Evolutionary conservation across 495 filamentous ascomycete species (phyloP).

Genomic region (Friedmanniomyces simplex): DNA sequence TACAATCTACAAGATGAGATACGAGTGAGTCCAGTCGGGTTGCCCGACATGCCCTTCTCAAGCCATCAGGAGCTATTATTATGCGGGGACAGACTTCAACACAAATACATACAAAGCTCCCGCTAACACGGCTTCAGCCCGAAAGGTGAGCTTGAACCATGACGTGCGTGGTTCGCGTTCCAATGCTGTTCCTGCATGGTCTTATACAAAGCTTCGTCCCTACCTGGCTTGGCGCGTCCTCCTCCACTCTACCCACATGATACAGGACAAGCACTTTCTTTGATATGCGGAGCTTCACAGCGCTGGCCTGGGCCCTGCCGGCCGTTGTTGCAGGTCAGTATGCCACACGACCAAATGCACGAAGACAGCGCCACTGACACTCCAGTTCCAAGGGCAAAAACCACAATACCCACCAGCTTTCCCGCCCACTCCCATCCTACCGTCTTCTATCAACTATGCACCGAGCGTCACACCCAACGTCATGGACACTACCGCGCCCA

Average conservation of each 20-base stretch:
- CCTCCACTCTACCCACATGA: not conserved
- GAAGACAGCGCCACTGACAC: not conserved
- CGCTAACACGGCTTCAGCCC: not conserved
- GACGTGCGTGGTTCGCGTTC: no score
- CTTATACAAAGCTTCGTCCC: not conserved
- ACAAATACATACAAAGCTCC: no score
- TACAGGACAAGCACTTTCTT: no score
- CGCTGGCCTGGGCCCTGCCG: not conserved
- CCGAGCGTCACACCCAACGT: constrained; percentile 18
- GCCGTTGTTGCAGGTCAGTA: not conserved
- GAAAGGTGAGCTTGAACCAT: not conserved
- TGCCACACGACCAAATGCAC: not conserved
- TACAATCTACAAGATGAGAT: no score
- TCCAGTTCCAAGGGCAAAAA: constrained; percentile 1
- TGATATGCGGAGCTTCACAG: not conserved
- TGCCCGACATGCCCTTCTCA: no score
- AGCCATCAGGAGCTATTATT: no score
- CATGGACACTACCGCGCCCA: constrained; percentile 12
- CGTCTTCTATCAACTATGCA: constrained; percentile 16
- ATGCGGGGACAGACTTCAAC: no score
- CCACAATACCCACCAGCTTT: constrained; percentile 12
- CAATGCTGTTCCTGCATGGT: not conserved
- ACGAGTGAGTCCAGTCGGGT: no score
- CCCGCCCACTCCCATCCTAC: constrained; percentile 11
- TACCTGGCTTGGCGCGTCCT: not conserved